Percentiles rank a stretch among this genome's conserved stretches.
Conservation (phyloP, 2,329 filamentous ascomycete genomes). For the Neoscytalidium dimidiatum region DNA sequence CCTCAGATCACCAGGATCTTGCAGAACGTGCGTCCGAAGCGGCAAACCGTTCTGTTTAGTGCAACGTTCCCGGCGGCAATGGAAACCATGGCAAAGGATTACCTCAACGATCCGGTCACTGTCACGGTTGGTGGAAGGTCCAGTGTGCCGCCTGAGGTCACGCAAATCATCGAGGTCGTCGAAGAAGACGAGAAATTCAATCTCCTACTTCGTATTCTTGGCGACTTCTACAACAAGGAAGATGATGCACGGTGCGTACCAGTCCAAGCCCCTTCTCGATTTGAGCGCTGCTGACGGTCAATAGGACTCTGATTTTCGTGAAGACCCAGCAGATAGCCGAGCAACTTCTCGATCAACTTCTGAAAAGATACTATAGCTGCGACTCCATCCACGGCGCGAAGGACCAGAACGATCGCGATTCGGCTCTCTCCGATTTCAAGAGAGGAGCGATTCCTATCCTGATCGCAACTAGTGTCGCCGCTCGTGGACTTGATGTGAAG, state of each 20-base stretch:
- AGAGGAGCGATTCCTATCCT: constrained; percentile 85
- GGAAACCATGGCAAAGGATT: constrained; percentile 86
- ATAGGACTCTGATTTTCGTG: constrained; percentile 76
- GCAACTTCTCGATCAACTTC: constrained; percentile 72
- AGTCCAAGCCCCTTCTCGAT: not conserved
- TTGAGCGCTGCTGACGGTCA: not conserved
- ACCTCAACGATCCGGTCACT: constrained; percentile 80
- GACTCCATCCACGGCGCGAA: constrained; percentile 94
- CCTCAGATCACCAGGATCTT: constrained; percentile 98
- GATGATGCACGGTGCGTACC: constrained; percentile 70
- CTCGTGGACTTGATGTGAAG: constrained; percentile 92
- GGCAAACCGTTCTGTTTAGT: constrained; percentile 93
- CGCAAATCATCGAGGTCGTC: constrained; percentile 82
- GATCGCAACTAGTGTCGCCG: constrained; percentile 92
- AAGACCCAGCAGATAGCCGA: constrained; percentile 90
- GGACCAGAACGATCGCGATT: constrained; percentile 90
- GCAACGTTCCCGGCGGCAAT: constrained; percentile 95
- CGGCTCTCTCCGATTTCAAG: constrained; percentile 91
- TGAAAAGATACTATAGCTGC: constrained; percentile 84
- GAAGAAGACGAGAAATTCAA: constrained; percentile 82
- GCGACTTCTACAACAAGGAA: constrained; percentile 81
- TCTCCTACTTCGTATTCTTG: constrained; percentile 81
- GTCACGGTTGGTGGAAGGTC: constrained; percentile 88
- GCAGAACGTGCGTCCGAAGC: constrained; percentile 84
- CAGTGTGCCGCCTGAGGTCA: constrained; percentile 71